Evolutionary conservation across 1,284 basidiomycete genomes (phyloP).

Genomic region (Cystobasidium slooffiae): DNA sequence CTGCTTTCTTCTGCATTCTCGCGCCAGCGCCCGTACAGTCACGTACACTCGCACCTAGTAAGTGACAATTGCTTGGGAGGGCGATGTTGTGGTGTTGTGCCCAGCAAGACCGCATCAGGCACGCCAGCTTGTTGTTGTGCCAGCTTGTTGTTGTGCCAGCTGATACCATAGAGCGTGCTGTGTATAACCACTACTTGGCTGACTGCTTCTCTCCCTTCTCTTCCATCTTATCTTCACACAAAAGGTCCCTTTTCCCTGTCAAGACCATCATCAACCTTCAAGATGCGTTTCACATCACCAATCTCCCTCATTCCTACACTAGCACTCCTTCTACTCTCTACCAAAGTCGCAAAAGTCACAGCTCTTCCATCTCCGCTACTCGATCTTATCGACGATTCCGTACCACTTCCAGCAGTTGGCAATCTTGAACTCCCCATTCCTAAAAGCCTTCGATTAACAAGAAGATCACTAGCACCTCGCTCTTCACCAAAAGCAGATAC

Average conservation of each 20-base stretch:
- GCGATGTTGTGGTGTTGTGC: too few species aligned
- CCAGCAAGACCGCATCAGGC: too few species aligned
- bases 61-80: too few species aligned
- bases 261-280: too few species aligned
- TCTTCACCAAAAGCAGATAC: conserved; percentile 31
- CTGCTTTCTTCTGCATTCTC: background rate
- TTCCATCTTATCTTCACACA: background rate
- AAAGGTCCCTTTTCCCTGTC: background rate
- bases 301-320: background rate
- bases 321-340: background rate
- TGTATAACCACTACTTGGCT: too few species aligned
- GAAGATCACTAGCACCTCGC: background rate
- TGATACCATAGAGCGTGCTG: too few species aligned
- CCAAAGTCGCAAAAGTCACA: conserved; percentile 3
- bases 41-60: too few species aligned
- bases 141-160: too few species aligned
- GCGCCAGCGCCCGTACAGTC: background rate
- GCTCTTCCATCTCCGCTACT: conserved; percentile 15
- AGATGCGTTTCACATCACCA: conserved; percentile 1
- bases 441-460: background rate
- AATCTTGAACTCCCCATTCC: conserved; percentile 6
- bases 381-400: background rate
- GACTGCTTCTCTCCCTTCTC: background rate
- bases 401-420: background rate
- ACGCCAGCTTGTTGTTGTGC: too few species aligned